Conservation (phyloP, 768 basidiomycete genomes). For the Leccinum fibrillosum region DNA sequence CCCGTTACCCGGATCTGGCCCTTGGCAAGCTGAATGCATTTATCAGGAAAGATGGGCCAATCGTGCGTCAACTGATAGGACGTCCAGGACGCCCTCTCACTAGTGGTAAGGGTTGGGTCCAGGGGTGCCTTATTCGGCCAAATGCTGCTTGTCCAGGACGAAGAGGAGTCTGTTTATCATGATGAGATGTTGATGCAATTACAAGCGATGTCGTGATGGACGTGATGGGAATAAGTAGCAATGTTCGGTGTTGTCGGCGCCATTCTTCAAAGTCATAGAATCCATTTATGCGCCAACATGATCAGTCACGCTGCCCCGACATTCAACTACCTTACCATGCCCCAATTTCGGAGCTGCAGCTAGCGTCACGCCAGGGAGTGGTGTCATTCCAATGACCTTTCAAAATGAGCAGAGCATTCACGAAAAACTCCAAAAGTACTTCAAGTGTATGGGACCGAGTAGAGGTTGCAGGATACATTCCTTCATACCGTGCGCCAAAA, state of each 20-base stretch:
- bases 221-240: background rate
- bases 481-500: slow-evolving; percentile 2
- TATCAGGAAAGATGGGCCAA: slow-evolving; percentile 34
- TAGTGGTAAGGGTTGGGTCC: slow-evolving; percentile 4
- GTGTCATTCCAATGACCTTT: background rate
- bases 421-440: background rate
- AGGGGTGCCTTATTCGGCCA: slow-evolving; percentile 1
- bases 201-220: background rate
- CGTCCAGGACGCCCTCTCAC: background rate
- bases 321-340: background rate
- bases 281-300: background rate
- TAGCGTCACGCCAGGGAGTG: background rate
- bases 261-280: background rate
- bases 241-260: background rate
- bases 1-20: background rate
- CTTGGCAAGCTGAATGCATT: slow-evolving; percentile 9
- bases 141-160: background rate
- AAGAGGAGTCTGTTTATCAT: background rate
- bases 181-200: background rate
- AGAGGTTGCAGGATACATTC: background rate
- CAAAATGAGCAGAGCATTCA: background rate
- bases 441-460: background rate
- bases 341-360: background rate
- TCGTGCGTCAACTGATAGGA: background rate
- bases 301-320: background rate